phyloP scores from a whole-genome alignment of 2,329 filamentous ascomycete species.

The Fusarium sp. region DNA sequence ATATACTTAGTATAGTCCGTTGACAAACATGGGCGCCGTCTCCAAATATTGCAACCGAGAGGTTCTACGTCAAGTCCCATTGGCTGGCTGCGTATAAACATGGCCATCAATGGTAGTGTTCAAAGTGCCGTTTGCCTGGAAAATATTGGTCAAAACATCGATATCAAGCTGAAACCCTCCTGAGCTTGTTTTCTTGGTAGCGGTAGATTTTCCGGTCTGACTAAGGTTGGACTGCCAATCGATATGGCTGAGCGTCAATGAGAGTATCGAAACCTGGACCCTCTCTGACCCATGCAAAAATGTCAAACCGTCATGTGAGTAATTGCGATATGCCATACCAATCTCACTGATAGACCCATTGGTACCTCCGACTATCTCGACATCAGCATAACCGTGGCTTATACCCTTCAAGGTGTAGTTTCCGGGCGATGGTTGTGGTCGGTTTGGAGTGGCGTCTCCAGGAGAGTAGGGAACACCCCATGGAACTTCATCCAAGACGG shows the following conservation, averaged over 20 bases:
- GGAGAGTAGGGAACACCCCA: conserved; percentile 17
- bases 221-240: conserved; percentile 59
- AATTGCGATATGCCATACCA: conserved; percentile 6
- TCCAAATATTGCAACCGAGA: too few species aligned
- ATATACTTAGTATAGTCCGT: too few species aligned
- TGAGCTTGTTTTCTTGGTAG: conserved; percentile 56
- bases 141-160: conserved; percentile 25
- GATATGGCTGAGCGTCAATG: conserved; percentile 28
- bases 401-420: conserved; percentile 12
- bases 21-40: too few species aligned
- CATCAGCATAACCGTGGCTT: conserved; percentile 4
- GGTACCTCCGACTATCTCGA: not conserved
- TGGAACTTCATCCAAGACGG: conserved; percentile 5
- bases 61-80: not conserved
- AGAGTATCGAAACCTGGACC: not conserved
- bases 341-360: not conserved
- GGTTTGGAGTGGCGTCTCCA: not conserved
- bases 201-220: conserved; percentile 50
- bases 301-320: conserved; percentile 11
- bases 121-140: conserved; percentile 28
- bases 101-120: conserved; percentile 13
- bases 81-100: conserved; percentile 4
- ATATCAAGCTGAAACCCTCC: conserved; percentile 15
- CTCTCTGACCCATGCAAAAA: conserved; percentile 25
- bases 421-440: not conserved